These are phyloP conservation scores for Xylariales sp. DNA, from an alignment of 2,329 filamentous ascomycete genomes.

Conservation along the genomic window DNA sequence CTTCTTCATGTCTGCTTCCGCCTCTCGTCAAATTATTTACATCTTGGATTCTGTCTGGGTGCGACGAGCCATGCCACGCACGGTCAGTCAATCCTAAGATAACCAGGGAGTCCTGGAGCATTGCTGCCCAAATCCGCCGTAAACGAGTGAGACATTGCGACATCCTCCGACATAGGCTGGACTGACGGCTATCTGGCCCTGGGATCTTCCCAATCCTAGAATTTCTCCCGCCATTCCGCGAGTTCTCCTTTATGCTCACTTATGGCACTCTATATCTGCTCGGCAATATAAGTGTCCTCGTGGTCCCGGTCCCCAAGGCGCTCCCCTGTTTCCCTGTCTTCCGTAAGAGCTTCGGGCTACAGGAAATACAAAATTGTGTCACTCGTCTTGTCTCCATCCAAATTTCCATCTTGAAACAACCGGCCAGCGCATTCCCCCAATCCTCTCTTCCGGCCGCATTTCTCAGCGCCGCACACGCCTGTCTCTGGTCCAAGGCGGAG, in stretches of 20 bases:
- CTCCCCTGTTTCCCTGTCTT: conserved; percentile 8
- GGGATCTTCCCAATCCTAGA: not conserved
- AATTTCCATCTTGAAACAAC: conserved; percentile 18
- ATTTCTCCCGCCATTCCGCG: not conserved
- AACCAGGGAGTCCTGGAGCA: conserved; percentile 30
- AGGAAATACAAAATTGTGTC: conserved; percentile 10
- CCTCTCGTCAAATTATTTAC: conserved; percentile 14
- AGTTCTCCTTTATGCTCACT: conserved; percentile 6
- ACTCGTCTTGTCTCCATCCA: conserved; percentile 14
- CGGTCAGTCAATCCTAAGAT: conserved; percentile 18
- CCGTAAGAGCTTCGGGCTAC: conserved; percentile 1
- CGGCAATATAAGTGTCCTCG: conserved; percentile 20
- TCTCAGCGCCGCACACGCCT: not conserved
- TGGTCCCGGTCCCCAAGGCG: conserved; percentile 18
- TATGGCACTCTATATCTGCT: conserved; percentile 9
- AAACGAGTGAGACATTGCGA: conserved; percentile 20
- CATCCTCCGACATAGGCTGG: conserved; percentile 31
- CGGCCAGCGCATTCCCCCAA: conserved; percentile 20
- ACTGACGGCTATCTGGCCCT: conserved; percentile 12
- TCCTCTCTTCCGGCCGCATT: conserved; percentile 3
- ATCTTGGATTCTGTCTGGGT: conserved; percentile 22
- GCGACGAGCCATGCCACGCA: conserved; percentile 19
- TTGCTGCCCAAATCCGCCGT: conserved; percentile 38
- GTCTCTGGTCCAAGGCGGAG: conserved; percentile 4
- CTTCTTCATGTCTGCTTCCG: conserved; percentile 10